Base-by-base conservation (phyloP, 1,284 basidiomycete genomes). In the Cystobasidium slooffiae region DNA sequence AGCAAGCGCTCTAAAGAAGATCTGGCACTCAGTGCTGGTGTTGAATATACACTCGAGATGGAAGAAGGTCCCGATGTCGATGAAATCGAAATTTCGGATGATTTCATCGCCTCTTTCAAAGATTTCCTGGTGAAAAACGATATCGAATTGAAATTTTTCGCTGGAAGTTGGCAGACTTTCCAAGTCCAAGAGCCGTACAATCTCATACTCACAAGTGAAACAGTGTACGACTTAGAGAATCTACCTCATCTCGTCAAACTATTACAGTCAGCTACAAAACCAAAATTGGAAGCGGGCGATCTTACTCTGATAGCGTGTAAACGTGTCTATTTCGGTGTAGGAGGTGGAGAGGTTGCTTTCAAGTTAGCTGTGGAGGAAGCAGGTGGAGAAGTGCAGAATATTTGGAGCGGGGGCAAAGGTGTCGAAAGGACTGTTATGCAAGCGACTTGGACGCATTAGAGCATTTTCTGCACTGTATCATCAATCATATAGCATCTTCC, bases 281-380 rank as follows among this genome's bases (percentile, higher is more conserved):
- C 64, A 10, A 69, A 53, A 31, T 59, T 58, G 39, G 63, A 73
- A 24, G 55, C 68, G 37, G 61, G 39, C 20, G 37, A 41, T n/a
- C 52, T 47, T 58, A 58, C 67, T 68, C 85, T 94, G 14, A 88
- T 93, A 3, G 92, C 93, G 0, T 90, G 89, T n/a, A 98, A 95
- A 83, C 86, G 93, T 10, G 84, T 97, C 39, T 98, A 99, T 82
- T 98, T 98, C 83, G 96, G 96, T 18, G 94, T 98, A 3, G 96
- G 96, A 0, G 95, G 95, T 0, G 92, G 94, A 0, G 85, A 94
- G 9, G 83, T 87, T 24, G 89, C 90, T 74, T 97, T 99, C 81
- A 81, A 88, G 20, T 75, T 81, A 24, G 78, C 78, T n/a, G 85
- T 94, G 0, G 83, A 86, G 73, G 80, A 79, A 37, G 75, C 77